A percentile compares a stretch with the other conserved stretches of the same genome.
Evolutionary conservation across 306 rosid species (phyloP).

Genomic region (cucumber (Cucumis sativus)): DNA sequence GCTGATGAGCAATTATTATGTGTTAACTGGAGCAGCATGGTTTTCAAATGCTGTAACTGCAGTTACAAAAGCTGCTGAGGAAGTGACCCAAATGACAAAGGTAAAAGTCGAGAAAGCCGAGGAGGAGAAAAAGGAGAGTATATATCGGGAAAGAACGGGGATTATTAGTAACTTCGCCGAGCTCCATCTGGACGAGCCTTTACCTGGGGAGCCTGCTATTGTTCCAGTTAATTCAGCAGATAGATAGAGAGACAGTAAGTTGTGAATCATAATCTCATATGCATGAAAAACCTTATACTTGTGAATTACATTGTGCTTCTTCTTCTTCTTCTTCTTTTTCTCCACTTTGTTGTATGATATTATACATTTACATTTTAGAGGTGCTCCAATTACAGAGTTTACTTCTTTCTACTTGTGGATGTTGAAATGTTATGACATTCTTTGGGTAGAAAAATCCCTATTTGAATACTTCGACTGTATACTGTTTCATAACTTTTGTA

Average conservation of each 20-base stretch:
- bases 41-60: conserved; percentile 39
- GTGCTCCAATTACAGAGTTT: conserved; percentile 10
- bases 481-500: background rate
- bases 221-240: conserved; percentile 46
- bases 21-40: conserved; percentile 53
- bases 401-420: conserved; percentile 2
- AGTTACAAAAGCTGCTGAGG: conserved; percentile 53
- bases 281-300: conserved; percentile 3
- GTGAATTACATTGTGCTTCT: conserved; percentile 1
- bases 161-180: conserved; percentile 25
- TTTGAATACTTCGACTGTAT: background rate
- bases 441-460: background rate
- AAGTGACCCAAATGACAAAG: conserved; percentile 43
- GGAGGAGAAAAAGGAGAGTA: conserved; percentile 36
- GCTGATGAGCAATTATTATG: conserved; percentile 44
- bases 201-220: conserved; percentile 25
- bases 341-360: conserved; percentile 9
- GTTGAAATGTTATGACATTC: background rate
- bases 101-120: conserved; percentile 58
- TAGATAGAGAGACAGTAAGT: conserved; percentile 17
- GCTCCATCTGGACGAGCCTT: conserved; percentile 35
- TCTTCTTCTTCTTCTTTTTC: background rate
- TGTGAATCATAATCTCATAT: conserved; percentile 1
- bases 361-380: background rate
- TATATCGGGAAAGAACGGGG: conserved; percentile 24